These are phyloP conservation scores for Nothopassalora personata DNA, from an alignment of 2,329 filamentous ascomycete genomes.

Conservation along the genomic window DNA sequence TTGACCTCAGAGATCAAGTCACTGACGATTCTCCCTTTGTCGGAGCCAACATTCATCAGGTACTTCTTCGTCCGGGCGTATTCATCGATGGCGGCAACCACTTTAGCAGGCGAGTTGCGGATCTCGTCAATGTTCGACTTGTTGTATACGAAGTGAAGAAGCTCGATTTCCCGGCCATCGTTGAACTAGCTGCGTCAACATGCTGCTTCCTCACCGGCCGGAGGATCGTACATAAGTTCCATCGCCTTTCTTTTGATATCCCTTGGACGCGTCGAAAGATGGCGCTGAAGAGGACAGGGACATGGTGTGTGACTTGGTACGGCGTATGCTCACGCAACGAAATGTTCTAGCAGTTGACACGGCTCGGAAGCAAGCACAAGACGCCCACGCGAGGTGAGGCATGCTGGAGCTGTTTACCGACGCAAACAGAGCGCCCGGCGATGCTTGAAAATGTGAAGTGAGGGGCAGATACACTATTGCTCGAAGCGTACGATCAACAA, in stretches of 20 bases:
- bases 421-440: not conserved
- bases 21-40: conserved; percentile 28
- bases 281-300: conserved; percentile 6
- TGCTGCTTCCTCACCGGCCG: not conserved
- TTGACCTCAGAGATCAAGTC: conserved; percentile 20
- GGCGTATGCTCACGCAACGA: not conserved
- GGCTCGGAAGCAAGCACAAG: not conserved
- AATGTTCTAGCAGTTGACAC: not conserved
- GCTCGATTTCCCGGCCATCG: conserved; percentile 66
- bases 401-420: not conserved
- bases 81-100: conserved; percentile 28
- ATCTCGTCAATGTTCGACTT: conserved; percentile 51
- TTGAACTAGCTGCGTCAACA: conserved; percentile 36
- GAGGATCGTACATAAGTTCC: not conserved
- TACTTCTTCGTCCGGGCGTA: conserved; percentile 28
- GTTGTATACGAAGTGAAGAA: conserved; percentile 63
- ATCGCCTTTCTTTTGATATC: conserved; percentile 43
- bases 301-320: not conserved
- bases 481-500: not conserved
- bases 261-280: conserved; percentile 38
- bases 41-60: conserved; percentile 33
- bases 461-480: not conserved
- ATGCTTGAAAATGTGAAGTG: not conserved
- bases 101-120: conserved; percentile 30
- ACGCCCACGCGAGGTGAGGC: not conserved